Percentiles rank a stretch among this genome's conserved stretches.
These are phyloP conservation scores for Penicillium arizonense DNA, from an alignment of 495 filamentous ascomycete genomes.

Conservation along the genomic window DNA sequence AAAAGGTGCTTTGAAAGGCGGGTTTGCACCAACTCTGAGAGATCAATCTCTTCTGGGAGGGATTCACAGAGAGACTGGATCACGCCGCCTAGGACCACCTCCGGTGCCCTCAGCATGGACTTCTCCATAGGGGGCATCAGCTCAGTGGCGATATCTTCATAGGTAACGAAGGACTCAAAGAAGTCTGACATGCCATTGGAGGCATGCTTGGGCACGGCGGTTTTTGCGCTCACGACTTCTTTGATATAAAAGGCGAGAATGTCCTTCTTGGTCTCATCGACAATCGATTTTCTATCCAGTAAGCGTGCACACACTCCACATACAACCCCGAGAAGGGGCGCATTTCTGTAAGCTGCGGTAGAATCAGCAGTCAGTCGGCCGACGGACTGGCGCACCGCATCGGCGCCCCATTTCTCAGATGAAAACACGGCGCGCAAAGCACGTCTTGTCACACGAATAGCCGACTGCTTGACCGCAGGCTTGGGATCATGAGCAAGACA, in stretches of 20 bases:
- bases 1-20: slow-evolving; percentile 81
- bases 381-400: slow-evolving; percentile 62
- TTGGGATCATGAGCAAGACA: slow-evolving; percentile 65
- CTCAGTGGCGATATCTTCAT: slow-evolving; percentile 72
- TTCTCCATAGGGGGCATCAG: slow-evolving; percentile 83
- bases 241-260: slow-evolving; percentile 79
- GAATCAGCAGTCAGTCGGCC: slow-evolving; percentile 61
- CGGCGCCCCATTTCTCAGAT: slow-evolving; percentile 51
- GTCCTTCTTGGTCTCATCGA: slow-evolving; percentile 64
- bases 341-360: slow-evolving; percentile 62
- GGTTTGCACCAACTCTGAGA: slow-evolving; percentile 66
- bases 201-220: slow-evolving; percentile 67
- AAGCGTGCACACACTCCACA: slow-evolving; percentile 80
- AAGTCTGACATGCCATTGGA: slow-evolving; percentile 77
- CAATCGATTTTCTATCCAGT: slow-evolving; percentile 48
- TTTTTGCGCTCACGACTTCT: slow-evolving; percentile 80
- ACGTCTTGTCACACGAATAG: slow-evolving; percentile 69
- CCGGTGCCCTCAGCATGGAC: slow-evolving; percentile 81
- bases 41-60: slow-evolving; percentile 67
- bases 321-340: slow-evolving; percentile 76
- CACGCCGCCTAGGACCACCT: slow-evolving; percentile 79
- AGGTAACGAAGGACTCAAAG: slow-evolving; percentile 69
- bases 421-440: slow-evolving; percentile 69
- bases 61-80: slow-evolving; percentile 66
- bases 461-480: slow-evolving; percentile 59